A percentile compares a stretch with the other conserved stretches of the same genome.
Evolutionary conservation across 2,329 filamentous ascomycete genomes (phyloP).

Genomic region (Aspergillus flavus): DNA sequence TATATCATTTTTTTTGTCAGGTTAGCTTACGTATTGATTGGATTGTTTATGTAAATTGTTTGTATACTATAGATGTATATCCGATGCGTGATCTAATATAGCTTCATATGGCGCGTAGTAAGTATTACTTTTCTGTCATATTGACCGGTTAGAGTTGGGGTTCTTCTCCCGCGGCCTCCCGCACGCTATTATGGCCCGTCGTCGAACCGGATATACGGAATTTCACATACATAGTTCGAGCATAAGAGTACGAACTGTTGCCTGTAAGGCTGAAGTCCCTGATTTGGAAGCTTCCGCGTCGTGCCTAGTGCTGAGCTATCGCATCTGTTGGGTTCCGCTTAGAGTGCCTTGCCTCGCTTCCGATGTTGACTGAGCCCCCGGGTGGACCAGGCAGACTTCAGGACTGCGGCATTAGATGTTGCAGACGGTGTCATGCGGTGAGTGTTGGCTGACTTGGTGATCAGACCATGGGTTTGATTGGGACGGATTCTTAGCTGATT

Average conservation of each 20-base stretch:
- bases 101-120: neutral
- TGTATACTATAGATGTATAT: neutral
- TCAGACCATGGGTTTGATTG: neutral
- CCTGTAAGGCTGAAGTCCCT: conserved; percentile 1
- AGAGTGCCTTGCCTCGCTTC: neutral
- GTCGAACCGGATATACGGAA: neutral
- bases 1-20: neutral
- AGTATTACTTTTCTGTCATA: neutral
- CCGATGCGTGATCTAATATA: neutral
- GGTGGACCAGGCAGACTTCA: neutral
- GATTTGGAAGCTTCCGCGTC: neutral
- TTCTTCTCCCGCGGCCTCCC: neutral
- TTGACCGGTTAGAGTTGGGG: neutral
- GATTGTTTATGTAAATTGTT: neutral
- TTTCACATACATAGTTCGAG: neutral
- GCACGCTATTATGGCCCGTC: neutral
- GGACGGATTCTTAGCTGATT: neutral
- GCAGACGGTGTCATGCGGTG: neutral
- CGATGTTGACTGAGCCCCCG: neutral
- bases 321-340: neutral
- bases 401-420: neutral
- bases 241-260: neutral
- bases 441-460: neutral
- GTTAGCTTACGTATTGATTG: neutral
- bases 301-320: neutral